phyloP scores from a whole-genome alignment of 2,329 filamentous ascomycete genomes.

The Colletotrichum phormii region DNA sequence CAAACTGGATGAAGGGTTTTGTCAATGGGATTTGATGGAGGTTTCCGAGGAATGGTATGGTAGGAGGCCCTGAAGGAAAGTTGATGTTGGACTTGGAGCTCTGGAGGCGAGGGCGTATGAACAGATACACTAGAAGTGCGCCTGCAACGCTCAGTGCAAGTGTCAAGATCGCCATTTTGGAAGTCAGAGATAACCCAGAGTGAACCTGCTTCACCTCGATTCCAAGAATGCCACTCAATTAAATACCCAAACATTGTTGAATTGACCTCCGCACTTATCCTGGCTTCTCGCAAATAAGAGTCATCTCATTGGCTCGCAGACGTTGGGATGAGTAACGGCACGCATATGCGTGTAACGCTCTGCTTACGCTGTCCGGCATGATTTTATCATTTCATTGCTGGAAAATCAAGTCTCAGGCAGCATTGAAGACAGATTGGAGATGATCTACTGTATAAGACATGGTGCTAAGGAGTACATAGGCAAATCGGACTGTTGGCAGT shows the following conservation, averaged over 20 bases:
- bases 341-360: not conserved
- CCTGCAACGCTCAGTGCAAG: not conserved
- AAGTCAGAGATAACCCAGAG: no score
- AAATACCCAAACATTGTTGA: not conserved
- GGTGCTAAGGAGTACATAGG: not conserved
- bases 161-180: not conserved
- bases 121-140: not conserved
- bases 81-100: not conserved
- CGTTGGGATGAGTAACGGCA: not conserved
- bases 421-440: not conserved
- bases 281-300: not conserved
- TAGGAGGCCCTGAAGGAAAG: slow-evolving; percentile 41
- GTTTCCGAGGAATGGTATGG: slow-evolving; percentile 41
- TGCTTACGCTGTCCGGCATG: not conserved
- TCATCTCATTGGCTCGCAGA: not conserved
- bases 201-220: not conserved
- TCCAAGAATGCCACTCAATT: not conserved
- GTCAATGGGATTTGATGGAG: slow-evolving; percentile 41
- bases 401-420: not conserved
- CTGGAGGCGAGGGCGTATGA: not conserved
- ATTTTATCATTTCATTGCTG: not conserved
- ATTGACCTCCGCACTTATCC: not conserved
- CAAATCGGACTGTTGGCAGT: not conserved
- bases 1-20: slow-evolving; percentile 42
- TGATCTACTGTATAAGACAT: not conserved